Evolutionary conservation across 768 basidiomycete genomes (phyloP).

Genomic region (Antrodiella citrinella): DNA sequence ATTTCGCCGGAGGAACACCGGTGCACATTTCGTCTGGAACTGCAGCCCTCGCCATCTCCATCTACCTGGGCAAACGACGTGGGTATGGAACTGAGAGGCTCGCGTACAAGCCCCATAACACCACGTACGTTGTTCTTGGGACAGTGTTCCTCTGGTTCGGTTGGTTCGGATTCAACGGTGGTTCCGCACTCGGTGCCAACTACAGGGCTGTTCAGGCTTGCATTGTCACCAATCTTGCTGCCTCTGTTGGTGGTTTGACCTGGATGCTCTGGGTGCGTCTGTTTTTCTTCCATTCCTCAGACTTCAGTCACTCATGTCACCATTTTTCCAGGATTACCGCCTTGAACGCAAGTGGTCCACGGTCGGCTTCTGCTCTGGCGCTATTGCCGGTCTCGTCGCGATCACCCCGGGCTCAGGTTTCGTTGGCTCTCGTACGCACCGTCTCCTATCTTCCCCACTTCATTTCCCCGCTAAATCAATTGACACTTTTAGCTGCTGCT

Average conservation of each 20-base stretch:
- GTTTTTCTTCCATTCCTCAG: no score
- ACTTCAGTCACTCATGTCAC: neutral
- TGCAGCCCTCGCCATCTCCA: slow-evolving; percentile 83
- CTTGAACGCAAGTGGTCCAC: slow-evolving; percentile 90
- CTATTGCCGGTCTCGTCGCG: slow-evolving; percentile 83
- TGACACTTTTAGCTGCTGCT: slow-evolving; percentile 46
- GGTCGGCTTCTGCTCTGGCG: slow-evolving; percentile 94
- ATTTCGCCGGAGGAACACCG: slow-evolving; percentile 94
- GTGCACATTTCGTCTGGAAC: slow-evolving; percentile 94
- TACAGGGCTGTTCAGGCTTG: slow-evolving; percentile 82
- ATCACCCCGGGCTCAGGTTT: slow-evolving; percentile 83
- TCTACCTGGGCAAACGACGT: slow-evolving; percentile 85
- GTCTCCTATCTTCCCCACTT: no score
- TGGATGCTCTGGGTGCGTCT: slow-evolving; percentile 82
- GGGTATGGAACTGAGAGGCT: slow-evolving; percentile 89
- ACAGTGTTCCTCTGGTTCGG: slow-evolving; percentile 93
- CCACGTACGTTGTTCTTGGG: slow-evolving; percentile 87
- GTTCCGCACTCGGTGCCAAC: slow-evolving; percentile 83
- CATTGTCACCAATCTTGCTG: slow-evolving; percentile 90
- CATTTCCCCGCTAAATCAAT: neutral
- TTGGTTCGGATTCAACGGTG: slow-evolving; percentile 96
- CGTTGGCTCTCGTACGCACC: slow-evolving; percentile 61
- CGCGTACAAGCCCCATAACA: slow-evolving; percentile 92
- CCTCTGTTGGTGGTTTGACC: slow-evolving; percentile 77
- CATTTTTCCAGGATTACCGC: slow-evolving; percentile 60